phyloP scores from a whole-genome alignment of 805 yeast species.

The Suhomyces vadensis region DNA sequence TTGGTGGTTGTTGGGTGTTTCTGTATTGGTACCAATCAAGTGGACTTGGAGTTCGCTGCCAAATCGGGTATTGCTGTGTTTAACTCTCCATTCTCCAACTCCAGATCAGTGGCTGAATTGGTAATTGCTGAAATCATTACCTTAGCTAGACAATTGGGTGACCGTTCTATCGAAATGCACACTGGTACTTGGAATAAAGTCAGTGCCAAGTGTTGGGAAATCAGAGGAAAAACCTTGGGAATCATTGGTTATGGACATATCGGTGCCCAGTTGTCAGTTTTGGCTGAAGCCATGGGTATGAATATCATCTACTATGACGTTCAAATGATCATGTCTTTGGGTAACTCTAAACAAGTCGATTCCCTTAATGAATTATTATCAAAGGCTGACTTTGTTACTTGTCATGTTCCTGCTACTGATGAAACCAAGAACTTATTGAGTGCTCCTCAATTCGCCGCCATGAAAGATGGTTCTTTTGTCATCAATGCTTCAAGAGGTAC shows the following conservation, averaged over 20 bases:
- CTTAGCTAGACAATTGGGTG: slow-evolving; percentile 95
- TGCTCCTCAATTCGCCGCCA: slow-evolving; percentile 87
- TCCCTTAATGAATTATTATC: slow-evolving; percentile 80
- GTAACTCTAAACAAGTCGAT: slow-evolving; percentile 91
- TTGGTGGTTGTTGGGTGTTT: slow-evolving; percentile 92
- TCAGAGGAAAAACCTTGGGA: slow-evolving; percentile 97
- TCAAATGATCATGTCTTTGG: slow-evolving; percentile 90
- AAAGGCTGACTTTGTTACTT: slow-evolving; percentile 83
- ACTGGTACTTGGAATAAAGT: slow-evolving; percentile 98
- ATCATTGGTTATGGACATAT: slow-evolving; percentile 98
- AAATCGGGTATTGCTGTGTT: slow-evolving; percentile 92
- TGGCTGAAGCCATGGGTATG: slow-evolving; percentile 98
- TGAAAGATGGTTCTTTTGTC: slow-evolving; percentile 94
- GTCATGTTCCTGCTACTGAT: slow-evolving; percentile 92
- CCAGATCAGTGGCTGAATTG: slow-evolving; percentile 97
- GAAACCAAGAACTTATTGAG: slow-evolving; percentile 91
- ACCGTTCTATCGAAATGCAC: slow-evolving; percentile 93
- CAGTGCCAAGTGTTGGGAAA: slow-evolving; percentile 94
- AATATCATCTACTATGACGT: slow-evolving; percentile 92
- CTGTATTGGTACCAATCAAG: slow-evolving; percentile 99
- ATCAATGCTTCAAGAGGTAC: slow-evolving; percentile 98
- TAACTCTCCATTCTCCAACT: slow-evolving; percentile 98
- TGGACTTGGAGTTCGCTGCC: slow-evolving; percentile 89
- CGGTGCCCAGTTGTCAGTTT: slow-evolving; percentile 93
- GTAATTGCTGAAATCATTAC: slow-evolving; percentile 94